Evolutionary conservation across 179 eudicot species (phyloP).

Genomic region (Gypsophila paniculata): DNA sequence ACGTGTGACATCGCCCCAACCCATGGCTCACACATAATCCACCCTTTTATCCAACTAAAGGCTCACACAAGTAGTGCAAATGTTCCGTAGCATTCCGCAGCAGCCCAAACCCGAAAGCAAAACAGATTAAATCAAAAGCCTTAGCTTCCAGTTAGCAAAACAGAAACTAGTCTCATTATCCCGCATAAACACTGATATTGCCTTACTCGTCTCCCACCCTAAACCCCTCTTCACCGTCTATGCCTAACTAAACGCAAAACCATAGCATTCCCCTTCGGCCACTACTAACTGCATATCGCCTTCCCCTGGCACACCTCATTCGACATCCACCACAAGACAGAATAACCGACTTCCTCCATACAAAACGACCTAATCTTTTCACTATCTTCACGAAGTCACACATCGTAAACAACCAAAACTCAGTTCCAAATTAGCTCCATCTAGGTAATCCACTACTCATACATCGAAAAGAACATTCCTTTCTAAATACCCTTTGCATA

Average conservation of each 20-base stretch:
- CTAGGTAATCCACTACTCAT: background rate
- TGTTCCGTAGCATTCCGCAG: too few species aligned
- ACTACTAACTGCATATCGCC: background rate
- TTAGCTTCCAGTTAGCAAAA: too few species aligned
- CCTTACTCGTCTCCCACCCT: too few species aligned
- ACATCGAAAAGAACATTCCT: background rate
- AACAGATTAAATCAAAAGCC: too few species aligned
- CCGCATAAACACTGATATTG: too few species aligned
- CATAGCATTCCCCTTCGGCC: background rate
- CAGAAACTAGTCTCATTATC: too few species aligned
- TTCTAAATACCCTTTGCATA: background rate
- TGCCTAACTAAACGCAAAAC: background rate
- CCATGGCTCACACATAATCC: too few species aligned
- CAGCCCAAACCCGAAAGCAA: too few species aligned
- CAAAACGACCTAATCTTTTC: background rate
- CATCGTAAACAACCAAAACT: background rate
- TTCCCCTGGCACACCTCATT: background rate
- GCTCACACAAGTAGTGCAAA: too few species aligned
- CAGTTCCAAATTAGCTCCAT: background rate
- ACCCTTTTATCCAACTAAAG: too few species aligned
- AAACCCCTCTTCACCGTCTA: background rate
- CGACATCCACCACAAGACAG: background rate
- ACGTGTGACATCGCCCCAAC: too few species aligned
- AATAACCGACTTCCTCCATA: background rate
- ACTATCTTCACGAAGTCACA: background rate